Evolutionary conservation across 1,139 yeast genomes (phyloP), one percentile per base, ranked within the genome.

Genomic region (Nakaseomyces delphensis): DNA sequence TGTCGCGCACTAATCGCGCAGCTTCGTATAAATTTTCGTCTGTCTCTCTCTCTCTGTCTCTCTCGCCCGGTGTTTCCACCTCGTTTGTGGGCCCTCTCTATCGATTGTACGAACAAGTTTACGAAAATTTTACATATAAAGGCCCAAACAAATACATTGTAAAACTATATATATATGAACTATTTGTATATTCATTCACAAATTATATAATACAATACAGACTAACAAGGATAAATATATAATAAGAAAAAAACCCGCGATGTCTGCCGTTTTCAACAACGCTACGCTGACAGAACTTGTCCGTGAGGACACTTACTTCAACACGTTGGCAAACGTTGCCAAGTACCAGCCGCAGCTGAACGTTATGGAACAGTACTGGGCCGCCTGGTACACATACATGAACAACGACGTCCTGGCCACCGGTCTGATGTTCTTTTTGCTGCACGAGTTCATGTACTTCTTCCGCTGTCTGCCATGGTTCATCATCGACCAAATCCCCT

Each of bases 381-480:
- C 85, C 21, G 65, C 80, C 14, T 86, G 83, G 74, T 86, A 83
- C 66, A 66, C 73, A 41, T 83, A 75, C 61, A 73, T 83, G 70
- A 71, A 76, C 51, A 85, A 83, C 55, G 95, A 85, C 60, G 67
- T 78, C 29, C 70, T 85, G 46, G 95, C 95, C 40, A 85, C 95
- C 1, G 96, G 96, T 3, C 63, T 84, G 42, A 64, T 85, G 55
- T 79, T 85, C 56, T 82, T 85, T 60, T 54, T 71, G 33, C 68
- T 80, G 47, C 96, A 85, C 63, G 96, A 85, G 64, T 43, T 78
- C 46, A 78, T 83, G 74, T 85, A 85, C 65, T 85, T 85, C 60
- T 87, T 85, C 41, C 76, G 95, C 61, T 79, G 87, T 59, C 56
- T 85, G 43, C 95, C 95, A 20, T 85, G 95, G 95, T 74, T 72